A percentile compares a stretch with the other conserved stretches of the same genome.
Conservation (phyloP, 2,329 filamentous ascomycete genomes). For the Emericellopsis cladophorae region DNA sequence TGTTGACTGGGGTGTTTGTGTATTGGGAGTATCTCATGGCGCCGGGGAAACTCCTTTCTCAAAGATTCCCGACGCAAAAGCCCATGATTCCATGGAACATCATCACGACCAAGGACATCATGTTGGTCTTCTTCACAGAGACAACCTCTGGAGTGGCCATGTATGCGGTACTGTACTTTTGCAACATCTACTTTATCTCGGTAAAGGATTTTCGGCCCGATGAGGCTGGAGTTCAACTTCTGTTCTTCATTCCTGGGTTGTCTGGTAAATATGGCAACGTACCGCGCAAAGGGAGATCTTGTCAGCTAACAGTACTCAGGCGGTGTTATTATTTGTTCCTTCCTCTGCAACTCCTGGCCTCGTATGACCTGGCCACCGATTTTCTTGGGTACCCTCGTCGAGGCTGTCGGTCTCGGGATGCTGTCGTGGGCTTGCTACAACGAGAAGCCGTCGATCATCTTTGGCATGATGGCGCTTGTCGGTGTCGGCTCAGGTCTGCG, state of each 20-base stretch:
- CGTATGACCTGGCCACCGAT: conserved; percentile 49
- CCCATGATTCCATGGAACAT: conserved; percentile 54
- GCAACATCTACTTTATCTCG: conserved; percentile 54
- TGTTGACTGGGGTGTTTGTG: conserved; percentile 26
- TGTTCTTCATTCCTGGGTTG: conserved; percentile 53
- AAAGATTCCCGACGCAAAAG: conserved; percentile 37
- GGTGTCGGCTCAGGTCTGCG: conserved; percentile 50
- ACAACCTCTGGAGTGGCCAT: conserved; percentile 44
- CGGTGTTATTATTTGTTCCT: conserved; percentile 45
- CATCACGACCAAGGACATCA: conserved; percentile 42
- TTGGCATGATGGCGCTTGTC: conserved; percentile 53
- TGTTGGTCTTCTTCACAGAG: conserved; percentile 49
- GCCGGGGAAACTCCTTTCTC: conserved; percentile 30
- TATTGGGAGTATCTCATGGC: conserved; percentile 40
- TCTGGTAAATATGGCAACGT: conserved; percentile 26
- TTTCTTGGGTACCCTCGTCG: conserved; percentile 40
- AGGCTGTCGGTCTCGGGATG: conserved; percentile 44
- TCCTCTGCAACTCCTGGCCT: conserved; percentile 47
- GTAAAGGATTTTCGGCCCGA: conserved; percentile 37
- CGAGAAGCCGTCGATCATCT: conserved; percentile 36
- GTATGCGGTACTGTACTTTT: conserved; percentile 51
- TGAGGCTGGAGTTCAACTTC: conserved; percentile 40
- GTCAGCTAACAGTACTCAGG: conserved; percentile 9
- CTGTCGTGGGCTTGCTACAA: conserved; percentile 43
- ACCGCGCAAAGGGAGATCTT: background rate